Conservation (phyloP, 192 early-diverging fungal genomes). For the Jimgerdemannia flammicorona region DNA sequence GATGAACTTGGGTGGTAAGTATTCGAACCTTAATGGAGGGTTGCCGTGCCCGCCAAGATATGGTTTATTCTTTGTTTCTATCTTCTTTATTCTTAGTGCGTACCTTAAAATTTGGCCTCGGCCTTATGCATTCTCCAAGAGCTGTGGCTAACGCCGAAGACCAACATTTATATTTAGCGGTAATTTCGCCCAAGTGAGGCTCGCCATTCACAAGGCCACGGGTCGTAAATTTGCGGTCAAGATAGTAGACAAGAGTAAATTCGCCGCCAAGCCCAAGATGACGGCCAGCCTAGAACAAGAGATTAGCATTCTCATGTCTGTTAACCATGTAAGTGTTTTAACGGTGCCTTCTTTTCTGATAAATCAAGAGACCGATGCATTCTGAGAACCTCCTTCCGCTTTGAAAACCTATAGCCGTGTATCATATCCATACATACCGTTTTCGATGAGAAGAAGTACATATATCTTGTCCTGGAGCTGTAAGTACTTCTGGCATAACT, state of each 20-base stretch:
- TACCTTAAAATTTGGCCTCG: too few relatives aligned
- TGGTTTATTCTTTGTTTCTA: too few relatives aligned
- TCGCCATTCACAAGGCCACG: not conserved
- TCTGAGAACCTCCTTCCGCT: not conserved
- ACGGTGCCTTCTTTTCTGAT: not conserved
- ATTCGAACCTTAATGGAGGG: too few relatives aligned
- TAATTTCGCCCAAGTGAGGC: not conserved
- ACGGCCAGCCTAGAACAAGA: constrained; percentile 30
- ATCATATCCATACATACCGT: constrained; percentile 8
- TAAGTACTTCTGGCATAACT: constrained; percentile 1
- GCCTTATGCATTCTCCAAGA: too few relatives aligned
- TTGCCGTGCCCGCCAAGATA: too few relatives aligned
- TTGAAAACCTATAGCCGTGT: constrained; percentile 1
- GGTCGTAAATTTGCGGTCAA: not conserved
- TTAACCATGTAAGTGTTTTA: constrained; percentile 51
- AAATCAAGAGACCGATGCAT: not conserved
- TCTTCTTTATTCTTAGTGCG: too few relatives aligned
- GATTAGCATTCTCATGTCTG: constrained; percentile 64
- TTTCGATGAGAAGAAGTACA: constrained; percentile 5
- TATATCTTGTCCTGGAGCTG: constrained; percentile 20
- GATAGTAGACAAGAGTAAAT: not conserved
- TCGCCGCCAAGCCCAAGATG: not conserved
- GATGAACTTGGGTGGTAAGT: too few relatives aligned
- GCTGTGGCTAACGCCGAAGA: too few relatives aligned
- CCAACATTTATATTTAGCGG: not conserved